These are phyloP conservation scores for Vanderwaltozyma verrucispora DNA, from an alignment of 805 yeast genomes.

Conservation along the genomic window DNA sequence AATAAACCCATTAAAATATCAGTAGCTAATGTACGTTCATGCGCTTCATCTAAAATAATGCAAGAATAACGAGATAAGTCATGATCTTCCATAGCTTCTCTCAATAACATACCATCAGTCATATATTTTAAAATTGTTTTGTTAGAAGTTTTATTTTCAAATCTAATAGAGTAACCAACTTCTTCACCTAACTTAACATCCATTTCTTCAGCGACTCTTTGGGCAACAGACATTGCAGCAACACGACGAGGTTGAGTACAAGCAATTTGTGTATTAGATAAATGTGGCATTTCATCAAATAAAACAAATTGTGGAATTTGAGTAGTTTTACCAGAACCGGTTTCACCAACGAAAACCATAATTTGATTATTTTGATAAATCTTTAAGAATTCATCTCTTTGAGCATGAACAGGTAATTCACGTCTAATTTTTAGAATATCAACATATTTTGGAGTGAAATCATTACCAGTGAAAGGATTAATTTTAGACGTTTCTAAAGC, in stretches of 20 bases:
- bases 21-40: slow-evolving; percentile 91
- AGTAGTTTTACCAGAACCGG: slow-evolving; percentile 98
- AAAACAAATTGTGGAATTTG: slow-evolving; percentile 89
- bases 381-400: slow-evolving; percentile 77
- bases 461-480: slow-evolving; percentile 74
- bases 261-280: slow-evolving; percentile 72
- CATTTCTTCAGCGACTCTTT: slow-evolving; percentile 64
- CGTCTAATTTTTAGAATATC: slow-evolving; percentile 72
- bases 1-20: slow-evolving; percentile 93
- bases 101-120: slow-evolving; percentile 89
- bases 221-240: slow-evolving; percentile 87
- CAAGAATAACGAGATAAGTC: slow-evolving; percentile 73
- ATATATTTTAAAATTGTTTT: slow-evolving; percentile 74
- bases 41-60: slow-evolving; percentile 93
- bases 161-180: slow-evolving; percentile 77
- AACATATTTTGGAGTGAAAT: slow-evolving; percentile 55
- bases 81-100: slow-evolving; percentile 90
- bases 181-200: slow-evolving; percentile 52
- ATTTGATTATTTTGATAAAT: slow-evolving; percentile 83
- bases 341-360: slow-evolving; percentile 98
- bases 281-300: slow-evolving; percentile 57
- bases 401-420: slow-evolving; percentile 88
- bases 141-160: slow-evolving; percentile 54
- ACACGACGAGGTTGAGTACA: slow-evolving; percentile 93
- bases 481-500: slow-evolving; percentile 43